Conservation (phyloP, 768 basidiomycete genomes). For the Astraeus odoratus region DNA sequence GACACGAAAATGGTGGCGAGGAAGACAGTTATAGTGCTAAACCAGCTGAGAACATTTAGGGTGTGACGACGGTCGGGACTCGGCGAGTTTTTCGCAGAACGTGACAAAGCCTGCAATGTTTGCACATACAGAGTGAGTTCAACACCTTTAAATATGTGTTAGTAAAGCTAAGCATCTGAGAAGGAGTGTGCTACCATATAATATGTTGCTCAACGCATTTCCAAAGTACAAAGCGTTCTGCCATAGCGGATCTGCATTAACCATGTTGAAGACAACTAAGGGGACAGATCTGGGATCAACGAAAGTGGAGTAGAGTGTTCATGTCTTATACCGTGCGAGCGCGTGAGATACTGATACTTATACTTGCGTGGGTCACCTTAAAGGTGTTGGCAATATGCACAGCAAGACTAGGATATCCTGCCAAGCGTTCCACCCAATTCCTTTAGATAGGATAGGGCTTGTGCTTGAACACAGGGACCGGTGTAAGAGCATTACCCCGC, state of each 20-base stretch:
- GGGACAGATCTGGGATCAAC: too few species aligned
- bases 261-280: not conserved
- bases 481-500: too few species aligned
- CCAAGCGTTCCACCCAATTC: too few species aligned
- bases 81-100: not conserved
- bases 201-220: slow-evolving; percentile 2
- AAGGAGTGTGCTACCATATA: slow-evolving; percentile 6
- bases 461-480: too few species aligned
- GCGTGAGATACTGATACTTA: too few species aligned
- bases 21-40: slow-evolving; percentile 11
- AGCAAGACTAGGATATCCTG: too few species aligned
- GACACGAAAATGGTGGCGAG: slow-evolving; percentile 22
- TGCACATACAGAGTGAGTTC: slow-evolving; percentile 3
- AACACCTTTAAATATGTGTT: slow-evolving; percentile 1
- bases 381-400: too few species aligned
- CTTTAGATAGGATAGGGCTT: too few species aligned
- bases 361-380: too few species aligned
- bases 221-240: slow-evolving; percentile 8
- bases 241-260: not conserved
- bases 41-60: not conserved
- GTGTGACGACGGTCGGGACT: not conserved
- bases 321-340: not conserved
- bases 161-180: not conserved
- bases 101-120: not conserved
- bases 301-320: not conserved